These are phyloP conservation scores for Xylogone sp. DNA, from an alignment of 2,329 filamentous ascomycete genomes.

Conservation along the genomic window DNA sequence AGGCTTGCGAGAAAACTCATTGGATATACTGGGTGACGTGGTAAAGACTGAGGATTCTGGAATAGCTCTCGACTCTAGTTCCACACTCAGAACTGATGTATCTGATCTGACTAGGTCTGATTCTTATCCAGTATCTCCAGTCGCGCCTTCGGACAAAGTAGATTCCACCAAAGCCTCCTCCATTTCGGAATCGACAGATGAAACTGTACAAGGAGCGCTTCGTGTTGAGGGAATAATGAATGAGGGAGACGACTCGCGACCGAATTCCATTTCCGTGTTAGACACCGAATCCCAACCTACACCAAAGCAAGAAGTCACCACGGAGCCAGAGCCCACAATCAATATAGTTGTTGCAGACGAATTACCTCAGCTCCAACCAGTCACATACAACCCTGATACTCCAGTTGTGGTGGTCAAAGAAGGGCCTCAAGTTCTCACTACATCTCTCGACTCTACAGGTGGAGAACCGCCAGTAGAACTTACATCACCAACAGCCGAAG, in stretches of 20 bases:
- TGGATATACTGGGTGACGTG: slow-evolving; percentile 25
- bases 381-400: not conserved
- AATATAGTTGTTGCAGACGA: not conserved
- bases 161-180: slow-evolving; percentile 62
- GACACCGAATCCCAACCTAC: slow-evolving; percentile 30
- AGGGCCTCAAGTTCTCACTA: not conserved
- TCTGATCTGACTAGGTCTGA: slow-evolving; percentile 41
- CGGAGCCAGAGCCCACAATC: not conserved
- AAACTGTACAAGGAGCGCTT: slow-evolving; percentile 42
- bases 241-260: not conserved
- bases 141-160: slow-evolving; percentile 51
- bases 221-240: slow-evolving; percentile 5
- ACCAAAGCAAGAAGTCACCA: not conserved
- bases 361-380: slow-evolving; percentile 1
- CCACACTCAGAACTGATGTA: slow-evolving; percentile 31
- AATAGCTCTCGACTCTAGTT: slow-evolving; percentile 45
- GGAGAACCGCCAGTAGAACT: slow-evolving; percentile 4
- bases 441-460: not conserved
- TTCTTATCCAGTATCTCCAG: slow-evolving; percentile 55
- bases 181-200: slow-evolving; percentile 59
- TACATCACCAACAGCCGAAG: not conserved
- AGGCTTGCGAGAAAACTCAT: slow-evolving; percentile 5
- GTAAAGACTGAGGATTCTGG: slow-evolving; percentile 46
- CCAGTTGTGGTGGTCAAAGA: not conserved
- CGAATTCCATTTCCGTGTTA: not conserved